A percentile compares a stretch with the other conserved stretches of the same genome.
These are phyloP conservation scores for Sporothrix globosa DNA, from an alignment of 2,329 filamentous ascomycete genomes.

Conservation along the genomic window DNA sequence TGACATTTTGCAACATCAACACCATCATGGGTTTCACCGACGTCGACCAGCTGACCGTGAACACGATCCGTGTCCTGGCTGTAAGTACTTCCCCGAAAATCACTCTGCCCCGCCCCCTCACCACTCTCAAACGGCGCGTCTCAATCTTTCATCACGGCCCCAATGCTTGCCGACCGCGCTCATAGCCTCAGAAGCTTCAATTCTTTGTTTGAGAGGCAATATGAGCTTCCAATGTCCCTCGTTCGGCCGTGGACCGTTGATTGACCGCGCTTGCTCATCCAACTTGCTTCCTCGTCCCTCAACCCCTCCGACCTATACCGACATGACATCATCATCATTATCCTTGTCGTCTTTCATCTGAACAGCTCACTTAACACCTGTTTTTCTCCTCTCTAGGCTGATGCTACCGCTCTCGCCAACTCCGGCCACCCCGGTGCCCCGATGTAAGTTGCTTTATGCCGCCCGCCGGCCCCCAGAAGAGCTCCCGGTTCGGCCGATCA, in stretches of 20 bases:
- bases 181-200: background rate
- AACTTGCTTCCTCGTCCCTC: too few species aligned
- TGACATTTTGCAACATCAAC: slow-evolving; percentile 35
- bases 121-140: background rate
- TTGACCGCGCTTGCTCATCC: background rate
- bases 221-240: background rate
- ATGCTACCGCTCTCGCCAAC: slow-evolving; percentile 96
- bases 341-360: background rate
- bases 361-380: slow-evolving; percentile 19
- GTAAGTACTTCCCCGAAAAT: slow-evolving; percentile 62
- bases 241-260: background rate
- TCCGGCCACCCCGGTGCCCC: slow-evolving; percentile 98
- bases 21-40: slow-evolving; percentile 85
- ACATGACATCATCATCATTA: slow-evolving; percentile 31
- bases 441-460: slow-evolving; percentile 66
- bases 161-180: background rate
- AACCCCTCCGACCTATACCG: slow-evolving; percentile 6
- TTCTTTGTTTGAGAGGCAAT: background rate
- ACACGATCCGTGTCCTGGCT: slow-evolving; percentile 95
- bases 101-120: slow-evolving; percentile 36
- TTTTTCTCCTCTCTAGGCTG: slow-evolving; percentile 64
- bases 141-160: slow-evolving; percentile 20
- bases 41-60: slow-evolving; percentile 87
- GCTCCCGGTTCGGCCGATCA: background rate
- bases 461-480: background rate